Evolutionary conservation across 768 basidiomycete genomes (phyloP).

Genomic region (Lepiota subincarnata): DNA sequence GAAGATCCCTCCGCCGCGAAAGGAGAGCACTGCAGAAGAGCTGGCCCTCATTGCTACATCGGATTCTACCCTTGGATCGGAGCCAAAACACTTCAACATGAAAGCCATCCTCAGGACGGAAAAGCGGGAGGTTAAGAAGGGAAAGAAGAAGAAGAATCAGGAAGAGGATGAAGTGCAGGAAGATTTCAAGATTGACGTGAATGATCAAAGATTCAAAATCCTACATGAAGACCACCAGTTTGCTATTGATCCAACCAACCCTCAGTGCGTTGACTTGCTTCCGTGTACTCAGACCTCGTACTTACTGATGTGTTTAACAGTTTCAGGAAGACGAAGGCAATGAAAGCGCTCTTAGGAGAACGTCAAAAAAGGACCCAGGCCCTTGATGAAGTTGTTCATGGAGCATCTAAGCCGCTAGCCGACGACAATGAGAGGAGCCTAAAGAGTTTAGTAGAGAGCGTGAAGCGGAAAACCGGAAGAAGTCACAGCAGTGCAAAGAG

Average conservation of each 20-base stretch:
- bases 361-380: slow-evolving; percentile 53
- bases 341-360: slow-evolving; percentile 82
- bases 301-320: slow-evolving; percentile 35
- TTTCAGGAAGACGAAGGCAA: slow-evolving; percentile 90
- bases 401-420: slow-evolving; percentile 11
- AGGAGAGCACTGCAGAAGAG: slow-evolving; percentile 56
- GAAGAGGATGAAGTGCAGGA: slow-evolving; percentile 70
- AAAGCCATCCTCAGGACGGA: slow-evolving; percentile 85
- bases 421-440: slow-evolving; percentile 35
- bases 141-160: slow-evolving; percentile 28
- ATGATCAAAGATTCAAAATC: slow-evolving; percentile 83
- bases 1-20: slow-evolving; percentile 23
- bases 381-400: slow-evolving; percentile 14
- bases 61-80: slow-evolving; percentile 42
- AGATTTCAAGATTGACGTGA: slow-evolving; percentile 78
- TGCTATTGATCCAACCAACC: slow-evolving; percentile 94
- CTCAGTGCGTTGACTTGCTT: slow-evolving; percentile 60
- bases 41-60: slow-evolving; percentile 58
- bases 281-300: neutral
- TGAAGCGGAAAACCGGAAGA: slow-evolving; percentile 71
- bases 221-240: slow-evolving; percentile 88
- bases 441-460: slow-evolving; percentile 72
- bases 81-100: slow-evolving; percentile 84
- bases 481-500: slow-evolving; percentile 34
- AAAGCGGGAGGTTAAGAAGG: slow-evolving; percentile 55